Conservation (phyloP, 257 asterid species). For the Salvia hispanica region DNA sequence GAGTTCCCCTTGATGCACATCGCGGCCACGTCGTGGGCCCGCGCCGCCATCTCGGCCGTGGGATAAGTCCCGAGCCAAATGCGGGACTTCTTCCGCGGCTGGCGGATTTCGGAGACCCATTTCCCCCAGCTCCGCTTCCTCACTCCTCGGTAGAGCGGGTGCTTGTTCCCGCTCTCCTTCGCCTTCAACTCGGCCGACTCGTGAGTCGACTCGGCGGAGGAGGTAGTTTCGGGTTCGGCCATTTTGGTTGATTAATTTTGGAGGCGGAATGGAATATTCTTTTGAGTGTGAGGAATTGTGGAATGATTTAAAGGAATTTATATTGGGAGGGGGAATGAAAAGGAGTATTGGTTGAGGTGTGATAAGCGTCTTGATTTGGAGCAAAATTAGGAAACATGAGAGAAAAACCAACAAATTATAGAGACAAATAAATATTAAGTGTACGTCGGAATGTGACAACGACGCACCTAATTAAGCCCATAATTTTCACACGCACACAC, state of each 20-base stretch:
- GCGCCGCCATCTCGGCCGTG: slow-evolving; percentile 75
- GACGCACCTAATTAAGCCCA: slow-evolving; percentile 26
- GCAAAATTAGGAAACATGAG: slow-evolving; percentile 32
- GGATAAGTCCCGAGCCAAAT: slow-evolving; percentile 78
- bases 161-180: slow-evolving; percentile 40
- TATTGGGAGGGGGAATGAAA: slow-evolving; percentile 20
- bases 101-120: slow-evolving; percentile 81
- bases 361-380: slow-evolving; percentile 35
- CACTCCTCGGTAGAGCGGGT: slow-evolving; percentile 68
- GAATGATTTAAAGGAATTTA: slow-evolving; percentile 19
- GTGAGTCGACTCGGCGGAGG: slow-evolving; percentile 30
- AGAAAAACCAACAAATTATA: slow-evolving; percentile 27
- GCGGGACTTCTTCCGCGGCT: slow-evolving; percentile 68
- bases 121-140: slow-evolving; percentile 81
- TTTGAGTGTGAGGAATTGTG: slow-evolving; percentile 9
- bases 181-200: neutral
- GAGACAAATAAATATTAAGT: slow-evolving; percentile 41
- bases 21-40: slow-evolving; percentile 84
- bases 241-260: slow-evolving; percentile 4
- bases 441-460: slow-evolving; percentile 46
- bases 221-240: slow-evolving; percentile 35
- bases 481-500: slow-evolving; percentile 9
- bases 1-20: slow-evolving; percentile 54
- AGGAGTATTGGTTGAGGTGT: too few relatives aligned
- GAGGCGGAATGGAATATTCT: slow-evolving; percentile 24